phyloP scores from a whole-genome alignment of 1,284 basidiomycete species.

The Gymnopus androsaceus region DNA sequence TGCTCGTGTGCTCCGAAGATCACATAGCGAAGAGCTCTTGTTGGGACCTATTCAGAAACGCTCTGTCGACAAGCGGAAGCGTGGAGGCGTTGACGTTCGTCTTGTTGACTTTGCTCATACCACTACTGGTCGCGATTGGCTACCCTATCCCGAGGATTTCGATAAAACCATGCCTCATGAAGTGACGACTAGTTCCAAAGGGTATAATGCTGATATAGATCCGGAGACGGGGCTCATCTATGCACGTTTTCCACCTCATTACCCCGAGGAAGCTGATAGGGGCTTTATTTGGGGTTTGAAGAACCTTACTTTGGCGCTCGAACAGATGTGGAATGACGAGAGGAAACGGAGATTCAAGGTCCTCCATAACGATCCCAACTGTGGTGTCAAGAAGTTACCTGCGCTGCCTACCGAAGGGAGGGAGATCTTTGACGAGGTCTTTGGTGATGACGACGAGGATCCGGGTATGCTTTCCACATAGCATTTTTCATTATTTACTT shows the following conservation, averaged over 20 bases:
- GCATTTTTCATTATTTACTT: slow-evolving; percentile 21
- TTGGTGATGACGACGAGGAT: slow-evolving; percentile 55
- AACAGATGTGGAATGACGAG: slow-evolving; percentile 85
- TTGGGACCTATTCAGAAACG: slow-evolving; percentile 64
- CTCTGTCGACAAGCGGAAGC: slow-evolving; percentile 60
- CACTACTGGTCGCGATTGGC: slow-evolving; percentile 92
- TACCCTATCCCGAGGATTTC: slow-evolving; percentile 56
- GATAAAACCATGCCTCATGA: slow-evolving; percentile 41
- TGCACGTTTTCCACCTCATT: slow-evolving; percentile 91
- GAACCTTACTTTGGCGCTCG: slow-evolving; percentile 74
- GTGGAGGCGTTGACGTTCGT: slow-evolving; percentile 93
- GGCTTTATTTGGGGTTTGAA: slow-evolving; percentile 93
- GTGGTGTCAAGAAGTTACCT: slow-evolving; percentile 53
- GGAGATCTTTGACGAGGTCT: slow-evolving; percentile 77
- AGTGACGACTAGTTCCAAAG: slow-evolving; percentile 61
- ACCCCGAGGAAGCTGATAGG: slow-evolving; percentile 85
- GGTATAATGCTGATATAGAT: slow-evolving; percentile 82
- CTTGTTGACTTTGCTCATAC: slow-evolving; percentile 99
- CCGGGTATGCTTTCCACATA: slow-evolving; percentile 73
- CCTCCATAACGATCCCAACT: slow-evolving; percentile 57
- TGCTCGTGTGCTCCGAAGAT: slow-evolving; percentile 59
- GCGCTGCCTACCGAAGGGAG: slow-evolving; percentile 68
- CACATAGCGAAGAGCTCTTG: slow-evolving; percentile 76
- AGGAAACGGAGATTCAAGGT: slow-evolving; percentile 67
- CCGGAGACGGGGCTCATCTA: slow-evolving; percentile 77